Evolutionary conservation across 2,329 filamentous ascomycete species (phyloP).

Genomic region (Xylaria digitata): DNA sequence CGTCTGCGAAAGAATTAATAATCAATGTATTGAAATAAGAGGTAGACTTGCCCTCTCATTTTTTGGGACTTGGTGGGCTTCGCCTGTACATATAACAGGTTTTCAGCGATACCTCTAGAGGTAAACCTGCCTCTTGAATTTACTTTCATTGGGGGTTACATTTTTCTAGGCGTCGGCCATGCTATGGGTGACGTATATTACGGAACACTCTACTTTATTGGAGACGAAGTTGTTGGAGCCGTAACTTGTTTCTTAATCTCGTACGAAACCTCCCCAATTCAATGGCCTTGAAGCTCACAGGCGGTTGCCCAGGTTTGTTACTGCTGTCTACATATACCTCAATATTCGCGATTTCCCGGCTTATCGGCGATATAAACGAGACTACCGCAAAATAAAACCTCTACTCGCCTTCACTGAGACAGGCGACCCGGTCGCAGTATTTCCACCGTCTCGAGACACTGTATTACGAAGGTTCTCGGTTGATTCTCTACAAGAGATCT

Average conservation of each 20-base stretch:
- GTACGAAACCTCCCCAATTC: background rate
- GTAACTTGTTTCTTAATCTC: background rate
- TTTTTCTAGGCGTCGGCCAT: background rate
- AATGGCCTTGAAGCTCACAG: background rate
- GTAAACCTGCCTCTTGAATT: background rate
- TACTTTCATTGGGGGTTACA: background rate
- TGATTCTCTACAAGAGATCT: slow-evolving; percentile 13
- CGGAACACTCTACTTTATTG: background rate
- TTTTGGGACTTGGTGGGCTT: slow-evolving; percentile 11
- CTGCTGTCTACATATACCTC: background rate
- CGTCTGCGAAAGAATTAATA: background rate
- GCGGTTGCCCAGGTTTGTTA: background rate
- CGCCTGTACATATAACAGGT: background rate
- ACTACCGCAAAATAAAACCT: slow-evolving; percentile 17
- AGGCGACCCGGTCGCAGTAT: slow-evolving; percentile 7
- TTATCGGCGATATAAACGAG: slow-evolving; percentile 11
- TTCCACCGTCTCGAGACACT: background rate
- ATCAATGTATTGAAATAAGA: background rate
- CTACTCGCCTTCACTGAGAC: slow-evolving; percentile 15
- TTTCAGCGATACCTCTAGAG: slow-evolving; percentile 10
- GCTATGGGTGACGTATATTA: background rate
- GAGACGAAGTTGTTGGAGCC: too few relatives aligned
- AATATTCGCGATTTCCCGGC: slow-evolving; percentile 1
- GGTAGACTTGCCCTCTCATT: background rate
- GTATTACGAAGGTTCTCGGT: slow-evolving; percentile 8